phyloP scores from a whole-genome alignment of 2,329 filamentous ascomycete genomes.

The Dothiorella sarmentorum region DNA sequence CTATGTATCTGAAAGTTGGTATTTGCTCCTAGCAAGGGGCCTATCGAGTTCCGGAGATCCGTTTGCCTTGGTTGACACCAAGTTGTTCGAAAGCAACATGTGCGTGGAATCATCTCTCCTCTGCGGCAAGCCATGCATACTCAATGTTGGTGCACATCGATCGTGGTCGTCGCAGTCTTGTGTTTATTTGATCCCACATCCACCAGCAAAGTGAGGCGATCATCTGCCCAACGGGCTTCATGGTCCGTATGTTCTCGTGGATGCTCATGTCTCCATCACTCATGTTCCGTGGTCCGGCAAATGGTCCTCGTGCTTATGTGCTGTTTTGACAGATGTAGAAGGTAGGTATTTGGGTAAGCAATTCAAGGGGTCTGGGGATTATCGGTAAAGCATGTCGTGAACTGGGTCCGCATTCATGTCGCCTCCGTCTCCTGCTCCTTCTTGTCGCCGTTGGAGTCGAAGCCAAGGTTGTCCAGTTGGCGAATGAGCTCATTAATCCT shows the following conservation, averaged over 20 bases:
- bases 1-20: not conserved
- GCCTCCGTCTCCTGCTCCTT: constrained; percentile 30
- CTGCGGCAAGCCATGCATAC: not conserved
- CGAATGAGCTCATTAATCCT: constrained; percentile 92
- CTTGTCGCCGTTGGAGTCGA: constrained; percentile 73
- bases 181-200: not conserved
- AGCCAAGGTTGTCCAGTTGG: constrained; percentile 79
- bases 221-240: not conserved
- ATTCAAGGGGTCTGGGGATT: not conserved
- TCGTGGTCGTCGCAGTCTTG: not conserved
- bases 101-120: not conserved
- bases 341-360: not conserved
- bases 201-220: not conserved
- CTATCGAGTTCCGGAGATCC: not conserved
- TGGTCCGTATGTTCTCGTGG: not conserved
- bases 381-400: not conserved
- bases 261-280: constrained; percentile 9
- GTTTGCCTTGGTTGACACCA: not conserved
- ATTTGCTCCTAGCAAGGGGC: not conserved
- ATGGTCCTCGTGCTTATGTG: not conserved
- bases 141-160: not conserved
- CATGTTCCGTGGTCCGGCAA: not conserved
- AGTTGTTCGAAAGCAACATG: not conserved
- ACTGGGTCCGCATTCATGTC: not conserved
- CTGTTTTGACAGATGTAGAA: not conserved